Conservation (phyloP, 2,329 filamentous ascomycete species). For the Didymella pomorum region DNA sequence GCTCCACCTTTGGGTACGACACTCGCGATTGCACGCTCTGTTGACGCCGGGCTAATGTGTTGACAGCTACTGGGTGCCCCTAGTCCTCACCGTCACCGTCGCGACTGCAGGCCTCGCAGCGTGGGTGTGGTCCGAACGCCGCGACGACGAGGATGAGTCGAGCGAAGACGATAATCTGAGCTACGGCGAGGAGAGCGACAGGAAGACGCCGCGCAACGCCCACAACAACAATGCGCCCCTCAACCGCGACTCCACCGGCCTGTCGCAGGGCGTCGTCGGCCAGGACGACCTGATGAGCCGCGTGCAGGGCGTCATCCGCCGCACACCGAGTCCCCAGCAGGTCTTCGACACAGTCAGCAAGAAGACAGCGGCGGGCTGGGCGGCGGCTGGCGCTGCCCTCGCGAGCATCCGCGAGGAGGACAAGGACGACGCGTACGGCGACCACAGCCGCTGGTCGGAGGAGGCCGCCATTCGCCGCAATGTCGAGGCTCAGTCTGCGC, state of each 20-base stretch:
- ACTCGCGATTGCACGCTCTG: neutral
- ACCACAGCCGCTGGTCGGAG: conserved; percentile 92
- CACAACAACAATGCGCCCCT: neutral
- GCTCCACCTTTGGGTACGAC: conserved; percentile 70
- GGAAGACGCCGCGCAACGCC: conserved; percentile 15
- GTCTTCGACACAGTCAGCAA: conserved; percentile 84
- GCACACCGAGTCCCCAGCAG: conserved; percentile 87
- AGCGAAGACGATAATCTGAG: conserved; percentile 56
- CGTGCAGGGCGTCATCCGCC: conserved; percentile 80
- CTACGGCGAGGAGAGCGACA: conserved; percentile 53
- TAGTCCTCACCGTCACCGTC: conserved; percentile 84
- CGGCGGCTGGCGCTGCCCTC: conserved; percentile 83
- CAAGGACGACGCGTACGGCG: conserved; percentile 73
- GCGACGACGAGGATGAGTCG: conserved; percentile 74
- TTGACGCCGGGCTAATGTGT: conserved; percentile 1
- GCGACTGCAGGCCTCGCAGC: conserved; percentile 86
- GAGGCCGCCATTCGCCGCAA: conserved; percentile 75
- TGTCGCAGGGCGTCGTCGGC: conserved; percentile 38
- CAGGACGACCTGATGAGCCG: conserved; percentile 72
- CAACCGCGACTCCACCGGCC: conserved; percentile 26
- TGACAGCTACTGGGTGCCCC: conserved; percentile 72
- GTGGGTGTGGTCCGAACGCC: conserved; percentile 93
- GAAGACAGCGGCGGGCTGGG: conserved; percentile 80
- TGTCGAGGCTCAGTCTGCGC: conserved; percentile 48
- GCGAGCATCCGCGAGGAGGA: conserved; percentile 86